Evolutionary conservation across 495 filamentous ascomycete species (phyloP).

Genomic region (Pyrenula aspistea): DNA sequence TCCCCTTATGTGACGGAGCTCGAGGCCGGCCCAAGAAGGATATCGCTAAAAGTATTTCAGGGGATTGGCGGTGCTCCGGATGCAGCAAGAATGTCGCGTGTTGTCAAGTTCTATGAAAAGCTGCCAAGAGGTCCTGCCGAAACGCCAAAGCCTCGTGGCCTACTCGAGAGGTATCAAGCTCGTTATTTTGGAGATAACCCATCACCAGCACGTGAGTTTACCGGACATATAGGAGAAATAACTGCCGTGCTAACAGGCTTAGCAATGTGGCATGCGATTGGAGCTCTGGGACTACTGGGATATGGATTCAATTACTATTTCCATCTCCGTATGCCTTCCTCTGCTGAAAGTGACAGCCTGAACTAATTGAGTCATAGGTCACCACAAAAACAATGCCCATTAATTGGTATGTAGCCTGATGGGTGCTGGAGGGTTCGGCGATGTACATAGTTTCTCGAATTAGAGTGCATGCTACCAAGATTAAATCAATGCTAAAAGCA

Average conservation of each 20-base stretch:
- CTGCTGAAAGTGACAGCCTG: no score
- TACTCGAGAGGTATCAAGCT: conserved; percentile 78
- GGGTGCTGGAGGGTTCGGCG: not conserved
- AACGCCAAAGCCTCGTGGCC: conserved; percentile 62
- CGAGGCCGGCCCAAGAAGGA: no score
- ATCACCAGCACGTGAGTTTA: conserved; percentile 69
- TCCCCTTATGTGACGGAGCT: no score
- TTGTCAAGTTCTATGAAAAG: conserved; percentile 96
- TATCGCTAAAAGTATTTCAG: conserved; percentile 28
- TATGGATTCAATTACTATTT: conserved; percentile 99
- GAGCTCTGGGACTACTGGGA: conserved; percentile 57
- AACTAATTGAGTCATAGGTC: conserved; percentile 44
- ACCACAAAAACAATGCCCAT: conserved; percentile 99
- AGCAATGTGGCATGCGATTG: conserved; percentile 78
- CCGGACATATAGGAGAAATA: no score
- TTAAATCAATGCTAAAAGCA: no score
- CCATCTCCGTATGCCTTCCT: conserved; percentile 74
- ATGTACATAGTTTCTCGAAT: not conserved
- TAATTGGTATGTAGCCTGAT: conserved; percentile 31
- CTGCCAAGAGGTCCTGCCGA: conserved; percentile 84
- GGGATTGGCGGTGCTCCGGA: conserved; percentile 85
- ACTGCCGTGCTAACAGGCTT: conserved; percentile 20
- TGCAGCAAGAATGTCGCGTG: conserved; percentile 89
- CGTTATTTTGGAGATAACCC: conserved; percentile 92
- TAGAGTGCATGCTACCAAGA: not conserved